Percentiles rank a stretch among this genome's conserved stretches.
These are phyloP conservation scores for Fistulina hepatica DNA, from an alignment of 1,284 basidiomycete species.

Conservation along the genomic window DNA sequence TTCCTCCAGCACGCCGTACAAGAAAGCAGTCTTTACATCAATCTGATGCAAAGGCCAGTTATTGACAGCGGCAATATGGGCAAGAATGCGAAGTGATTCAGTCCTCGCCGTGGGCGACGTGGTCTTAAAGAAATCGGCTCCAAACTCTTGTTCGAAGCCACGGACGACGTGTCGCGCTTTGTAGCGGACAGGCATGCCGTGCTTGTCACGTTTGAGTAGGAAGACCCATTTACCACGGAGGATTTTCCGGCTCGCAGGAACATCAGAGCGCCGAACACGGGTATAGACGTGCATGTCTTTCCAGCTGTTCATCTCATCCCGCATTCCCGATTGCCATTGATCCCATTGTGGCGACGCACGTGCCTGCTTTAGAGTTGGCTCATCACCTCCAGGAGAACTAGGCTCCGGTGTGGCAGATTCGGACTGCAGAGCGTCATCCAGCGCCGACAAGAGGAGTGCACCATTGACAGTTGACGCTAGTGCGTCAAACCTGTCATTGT, in stretches of 20 bases:
- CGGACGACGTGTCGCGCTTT: constrained; percentile 29
- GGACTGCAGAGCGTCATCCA: too few relatives aligned
- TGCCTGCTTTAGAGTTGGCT: constrained; percentile 16
- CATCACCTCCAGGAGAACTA: too few relatives aligned
- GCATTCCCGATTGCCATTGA: constrained; percentile 17
- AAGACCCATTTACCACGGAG: constrained; percentile 22
- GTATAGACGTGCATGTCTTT: constrained; percentile 20
- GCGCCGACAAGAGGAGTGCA: too few relatives aligned
- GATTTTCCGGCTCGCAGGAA: constrained; percentile 17
- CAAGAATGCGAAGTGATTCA: constrained; percentile 26
- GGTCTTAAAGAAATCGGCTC: constrained; percentile 31
- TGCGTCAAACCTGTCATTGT: too few relatives aligned
- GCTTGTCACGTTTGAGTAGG: constrained; percentile 21
- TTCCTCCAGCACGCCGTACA: constrained; percentile 13
- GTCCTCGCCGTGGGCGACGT: constrained; percentile 31
- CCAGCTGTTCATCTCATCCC: constrained; percentile 18
- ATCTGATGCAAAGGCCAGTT: constrained; percentile 29
- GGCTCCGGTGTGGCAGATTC: too few relatives aligned
- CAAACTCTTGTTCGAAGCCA: constrained; percentile 30
- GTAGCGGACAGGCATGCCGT: constrained; percentile 21
- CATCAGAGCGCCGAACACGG: constrained; percentile 17
- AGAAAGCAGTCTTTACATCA: constrained; percentile 22
- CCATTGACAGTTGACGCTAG: too few relatives aligned
- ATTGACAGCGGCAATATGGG: constrained; percentile 27
- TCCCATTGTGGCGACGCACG: constrained; percentile 13